A percentile compares a stretch with the other conserved stretches of the same genome.
phyloP scores from a whole-genome alignment of 208 protist species.

The Kentomonas sorsogonicus region DNA sequence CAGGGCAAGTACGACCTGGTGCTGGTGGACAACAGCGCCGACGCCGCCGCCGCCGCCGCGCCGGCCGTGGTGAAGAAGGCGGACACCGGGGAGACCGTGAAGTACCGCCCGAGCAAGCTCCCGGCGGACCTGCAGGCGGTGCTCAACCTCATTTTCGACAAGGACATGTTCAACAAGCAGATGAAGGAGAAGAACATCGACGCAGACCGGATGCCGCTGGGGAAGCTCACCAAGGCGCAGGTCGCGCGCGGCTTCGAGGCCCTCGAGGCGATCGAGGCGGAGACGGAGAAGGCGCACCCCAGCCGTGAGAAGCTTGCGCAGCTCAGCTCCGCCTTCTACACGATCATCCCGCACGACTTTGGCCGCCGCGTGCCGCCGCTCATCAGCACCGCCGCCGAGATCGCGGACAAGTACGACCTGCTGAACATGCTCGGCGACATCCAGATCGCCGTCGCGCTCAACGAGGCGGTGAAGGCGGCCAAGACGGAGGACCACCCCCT shows the following conservation, averaged over 20 bases:
- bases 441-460: slow-evolving; percentile 19
- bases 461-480: slow-evolving; percentile 9
- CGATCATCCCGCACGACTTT: slow-evolving; percentile 36
- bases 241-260: slow-evolving; percentile 23
- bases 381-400: slow-evolving; percentile 17
- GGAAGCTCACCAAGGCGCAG: slow-evolving; percentile 24
- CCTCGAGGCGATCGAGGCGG: slow-evolving; percentile 19
- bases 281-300: background rate
- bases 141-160: slow-evolving; percentile 15
- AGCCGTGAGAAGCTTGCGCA: background rate
- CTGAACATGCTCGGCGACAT: slow-evolving; percentile 31
- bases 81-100: background rate
- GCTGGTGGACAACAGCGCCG: slow-evolving; percentile 13
- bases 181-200: slow-evolving; percentile 25
- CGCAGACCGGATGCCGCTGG: slow-evolving; percentile 14
- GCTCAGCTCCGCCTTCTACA: slow-evolving; percentile 41
- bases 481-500: slow-evolving; percentile 19
- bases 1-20: slow-evolving; percentile 23
- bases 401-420: slow-evolving; percentile 34
- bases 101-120: slow-evolving; percentile 8
- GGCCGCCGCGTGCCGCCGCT: slow-evolving; percentile 22
- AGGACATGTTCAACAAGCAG: slow-evolving; percentile 17
- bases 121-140: slow-evolving; percentile 8
- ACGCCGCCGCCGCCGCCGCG: slow-evolving; percentile 4
- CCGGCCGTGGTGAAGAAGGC: background rate